phyloP scores from a whole-genome alignment of 352 stramenopile species.

The Phytophthora agathidicida region DNA sequence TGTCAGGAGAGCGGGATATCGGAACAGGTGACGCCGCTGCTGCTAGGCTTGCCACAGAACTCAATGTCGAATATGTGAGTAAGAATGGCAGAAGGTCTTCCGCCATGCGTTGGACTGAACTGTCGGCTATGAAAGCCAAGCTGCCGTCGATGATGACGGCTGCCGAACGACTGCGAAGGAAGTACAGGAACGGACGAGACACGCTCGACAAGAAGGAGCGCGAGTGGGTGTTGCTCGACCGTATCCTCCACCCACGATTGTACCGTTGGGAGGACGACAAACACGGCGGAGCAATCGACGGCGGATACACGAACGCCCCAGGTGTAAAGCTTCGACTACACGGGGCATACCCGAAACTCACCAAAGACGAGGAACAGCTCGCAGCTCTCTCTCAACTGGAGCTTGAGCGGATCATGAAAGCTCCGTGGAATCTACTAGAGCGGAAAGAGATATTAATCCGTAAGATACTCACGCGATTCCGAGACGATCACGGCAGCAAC shows the following conservation, averaged over 20 bases:
- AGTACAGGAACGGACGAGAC: constrained; percentile 79
- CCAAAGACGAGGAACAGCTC: constrained; percentile 71
- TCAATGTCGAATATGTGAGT: constrained; percentile 71
- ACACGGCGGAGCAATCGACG: constrained; percentile 26
- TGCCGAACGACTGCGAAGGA: constrained; percentile 68
- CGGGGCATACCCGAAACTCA: constrained; percentile 51
- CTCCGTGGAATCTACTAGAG: constrained; percentile 75
- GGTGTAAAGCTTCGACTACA: constrained; percentile 48
- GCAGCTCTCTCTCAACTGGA: constrained; percentile 66
- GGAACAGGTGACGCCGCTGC: constrained; percentile 51
- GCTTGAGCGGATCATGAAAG: constrained; percentile 72
- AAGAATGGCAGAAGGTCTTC: constrained; percentile 47
- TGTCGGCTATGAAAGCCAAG: constrained; percentile 77
- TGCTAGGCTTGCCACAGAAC: constrained; percentile 52
- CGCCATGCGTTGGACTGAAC: constrained; percentile 74
- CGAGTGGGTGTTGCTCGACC: constrained; percentile 79
- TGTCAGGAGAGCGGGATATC: constrained; percentile 25
- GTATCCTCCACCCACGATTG: constrained; percentile 60
- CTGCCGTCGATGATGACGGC: constrained; percentile 82
- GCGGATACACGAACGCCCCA: constrained; percentile 22
- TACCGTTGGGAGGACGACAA: constrained; percentile 76
- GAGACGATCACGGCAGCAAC: constrained; percentile 45
- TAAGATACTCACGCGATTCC: constrained; percentile 74
- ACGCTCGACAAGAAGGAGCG: constrained; percentile 74
- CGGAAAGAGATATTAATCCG: constrained; percentile 76